Base-by-base conservation (phyloP, 1,284 basidiomycete genomes). In the Ganoderma meredithae region DNA sequence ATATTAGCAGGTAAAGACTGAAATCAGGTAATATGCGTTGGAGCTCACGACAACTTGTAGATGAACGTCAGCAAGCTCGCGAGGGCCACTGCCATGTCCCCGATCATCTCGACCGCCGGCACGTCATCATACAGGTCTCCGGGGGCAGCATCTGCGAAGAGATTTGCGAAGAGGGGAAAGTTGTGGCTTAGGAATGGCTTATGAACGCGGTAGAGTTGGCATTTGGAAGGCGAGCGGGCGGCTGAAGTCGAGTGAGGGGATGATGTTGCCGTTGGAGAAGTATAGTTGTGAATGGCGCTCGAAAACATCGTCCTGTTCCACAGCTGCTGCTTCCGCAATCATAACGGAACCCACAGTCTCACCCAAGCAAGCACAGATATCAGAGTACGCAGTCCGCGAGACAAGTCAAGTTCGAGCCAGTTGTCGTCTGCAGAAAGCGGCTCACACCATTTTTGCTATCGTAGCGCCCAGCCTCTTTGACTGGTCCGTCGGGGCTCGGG, bases 21-120 rank as follows among this genome's bases (percentile, higher is more conserved):
- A 10, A 3, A 3, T 9, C 2, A n/a, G 3, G 27, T 31, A 22
- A 6, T 10, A 10, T 19, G 33, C 8, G 9, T 36, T 9, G 6
- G 9, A 36, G 7, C 36, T 36, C 36, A 36, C 36, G 36, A 6
- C 9, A 36, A 36, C 2, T 36, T 36, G 36, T 60, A 60, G 6
- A 65, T n/a, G 6, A 60, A 59, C 13, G 9, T 31, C 15, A 65
- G 36, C 33, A 60, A 36, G 17, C 12, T 17, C 17, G 64, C 44
- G 5, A 65, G 15, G 7, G 33, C 55, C 6, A 36, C 56, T 4
- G 58, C 43, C 4, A 47, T 36, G 33, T 65, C 63, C 9, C 49
- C 62, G 22, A 31, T 25, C 58, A 60, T 47, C 15, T 47, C 36
- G 19, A 65, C 58, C 10, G 60, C 1, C 10, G 64, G 58, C 19